A percentile compares a stretch with the other conserved stretches of the same genome.
These are phyloP conservation scores for Boletales sp. DNA, from an alignment of 768 basidiomycete genomes.

Conservation along the genomic window DNA sequence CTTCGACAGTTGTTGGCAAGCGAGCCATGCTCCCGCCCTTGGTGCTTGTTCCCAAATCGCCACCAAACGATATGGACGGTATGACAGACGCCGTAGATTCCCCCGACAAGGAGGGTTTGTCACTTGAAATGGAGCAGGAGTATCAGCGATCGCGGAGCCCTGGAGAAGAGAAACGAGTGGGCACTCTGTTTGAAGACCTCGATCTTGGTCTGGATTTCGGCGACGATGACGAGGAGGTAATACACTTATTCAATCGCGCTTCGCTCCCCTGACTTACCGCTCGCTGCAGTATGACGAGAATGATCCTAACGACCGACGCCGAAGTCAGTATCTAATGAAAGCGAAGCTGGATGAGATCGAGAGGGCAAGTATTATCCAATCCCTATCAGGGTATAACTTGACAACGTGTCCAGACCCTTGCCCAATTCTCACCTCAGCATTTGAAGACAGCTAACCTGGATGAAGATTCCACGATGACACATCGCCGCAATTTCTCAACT, in stretches of 20 bases:
- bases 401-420: slow-evolving; percentile 46
- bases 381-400: slow-evolving; percentile 1
- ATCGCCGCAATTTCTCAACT: slow-evolving; percentile 16
- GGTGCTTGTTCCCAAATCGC: slow-evolving; percentile 41
- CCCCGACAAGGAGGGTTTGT: slow-evolving; percentile 15
- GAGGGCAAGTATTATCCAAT: slow-evolving; percentile 40
- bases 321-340: slow-evolving; percentile 72
- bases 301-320: slow-evolving; percentile 70
- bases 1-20: slow-evolving; percentile 27
- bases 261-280: slow-evolving; percentile 12
- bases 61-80: slow-evolving; percentile 29
- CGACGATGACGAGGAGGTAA: slow-evolving; percentile 42
- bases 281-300: slow-evolving; percentile 56
- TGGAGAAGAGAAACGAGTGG: slow-evolving; percentile 43
- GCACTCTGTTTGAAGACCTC: slow-evolving; percentile 44
- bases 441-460: slow-evolving; percentile 22
- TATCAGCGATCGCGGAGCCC: slow-evolving; percentile 30
- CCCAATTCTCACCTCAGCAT: slow-evolving; percentile 59
- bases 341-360: slow-evolving; percentile 80
- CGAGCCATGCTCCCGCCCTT: slow-evolving; percentile 59
- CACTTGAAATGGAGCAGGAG: slow-evolving; percentile 29
- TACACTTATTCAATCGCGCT: slow-evolving; percentile 16
- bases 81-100: slow-evolving; percentile 8
- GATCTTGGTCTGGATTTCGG: slow-evolving; percentile 41
- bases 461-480: slow-evolving; percentile 19